Evolutionary conservation across 2,329 filamentous ascomycete species (phyloP).

Genomic region (Alternaria infectoria): DNA sequence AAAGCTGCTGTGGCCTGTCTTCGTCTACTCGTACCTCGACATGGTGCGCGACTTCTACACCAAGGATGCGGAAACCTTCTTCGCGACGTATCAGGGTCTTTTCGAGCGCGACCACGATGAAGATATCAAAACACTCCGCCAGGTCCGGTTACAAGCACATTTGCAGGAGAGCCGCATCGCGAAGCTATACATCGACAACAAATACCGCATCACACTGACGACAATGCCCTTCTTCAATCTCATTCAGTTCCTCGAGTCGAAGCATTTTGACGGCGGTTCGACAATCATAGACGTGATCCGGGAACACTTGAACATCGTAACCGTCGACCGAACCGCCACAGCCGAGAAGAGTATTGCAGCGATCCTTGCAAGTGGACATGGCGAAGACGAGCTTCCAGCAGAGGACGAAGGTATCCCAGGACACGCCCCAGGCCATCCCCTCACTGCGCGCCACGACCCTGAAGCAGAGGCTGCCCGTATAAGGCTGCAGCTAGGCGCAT

Average conservation of each 20-base stretch:
- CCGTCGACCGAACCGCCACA: slow-evolving; percentile 61
- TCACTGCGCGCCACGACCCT: slow-evolving; percentile 64
- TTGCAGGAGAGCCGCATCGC: slow-evolving; percentile 77
- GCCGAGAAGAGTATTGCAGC: slow-evolving; percentile 66
- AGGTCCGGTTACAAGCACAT: slow-evolving; percentile 78
- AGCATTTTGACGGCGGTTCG: slow-evolving; percentile 78
- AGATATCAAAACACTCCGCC: slow-evolving; percentile 76
- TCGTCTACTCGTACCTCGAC: slow-evolving; percentile 89
- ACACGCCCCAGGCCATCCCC: slow-evolving; percentile 69
- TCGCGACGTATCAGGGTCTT: slow-evolving; percentile 68
- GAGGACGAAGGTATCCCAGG: slow-evolving; percentile 74
- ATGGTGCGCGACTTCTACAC: slow-evolving; percentile 75
- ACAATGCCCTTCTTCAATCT: slow-evolving; percentile 81
- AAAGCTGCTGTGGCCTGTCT: slow-evolving; percentile 89
- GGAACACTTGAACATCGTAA: slow-evolving; percentile 64
- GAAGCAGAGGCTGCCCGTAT: slow-evolving; percentile 57
- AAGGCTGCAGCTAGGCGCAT: slow-evolving; percentile 75
- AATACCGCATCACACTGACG: slow-evolving; percentile 89
- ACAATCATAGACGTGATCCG: slow-evolving; percentile 78
- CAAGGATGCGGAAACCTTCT: slow-evolving; percentile 75
- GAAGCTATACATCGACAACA: slow-evolving; percentile 82
- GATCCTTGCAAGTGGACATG: slow-evolving; percentile 62
- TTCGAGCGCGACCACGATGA: slow-evolving; percentile 83
- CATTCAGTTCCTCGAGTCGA: slow-evolving; percentile 88
- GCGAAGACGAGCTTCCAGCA: slow-evolving; percentile 62